A percentile compares a stretch with the other conserved stretches of the same genome.
phyloP scores from a whole-genome alignment of 352 stramenopile genomes.

The Pythium aristosporum region DNA sequence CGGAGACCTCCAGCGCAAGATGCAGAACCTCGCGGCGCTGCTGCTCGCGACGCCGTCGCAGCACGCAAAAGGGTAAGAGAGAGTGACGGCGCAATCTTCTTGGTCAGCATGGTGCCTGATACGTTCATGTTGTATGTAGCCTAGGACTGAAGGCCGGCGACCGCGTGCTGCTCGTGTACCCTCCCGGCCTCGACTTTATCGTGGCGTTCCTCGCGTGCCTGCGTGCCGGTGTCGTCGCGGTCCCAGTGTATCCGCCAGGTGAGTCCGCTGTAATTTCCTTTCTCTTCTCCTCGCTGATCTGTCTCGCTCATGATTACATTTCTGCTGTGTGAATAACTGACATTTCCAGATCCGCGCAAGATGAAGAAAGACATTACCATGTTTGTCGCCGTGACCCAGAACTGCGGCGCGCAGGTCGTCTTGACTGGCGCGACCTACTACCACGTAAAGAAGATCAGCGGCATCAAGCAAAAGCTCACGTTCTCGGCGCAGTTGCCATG shows the following conservation, averaged over 20 bases:
- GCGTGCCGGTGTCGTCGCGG: slow-evolving; percentile 90
- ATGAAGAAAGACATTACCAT: slow-evolving; percentile 95
- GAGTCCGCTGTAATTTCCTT: background rate
- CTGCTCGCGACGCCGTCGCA: slow-evolving; percentile 47
- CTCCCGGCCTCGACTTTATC: slow-evolving; percentile 97
- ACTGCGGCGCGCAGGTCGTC: slow-evolving; percentile 88
- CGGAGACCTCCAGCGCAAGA: slow-evolving; percentile 56
- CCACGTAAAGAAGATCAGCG: slow-evolving; percentile 91
- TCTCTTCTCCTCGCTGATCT: background rate
- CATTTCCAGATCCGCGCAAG: slow-evolving; percentile 85
- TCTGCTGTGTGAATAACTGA: too few species aligned
- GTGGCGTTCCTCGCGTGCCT: slow-evolving; percentile 97
- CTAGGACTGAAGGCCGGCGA: slow-evolving; percentile 66
- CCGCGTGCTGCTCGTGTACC: slow-evolving; percentile 95
- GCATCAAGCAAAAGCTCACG: slow-evolving; percentile 81
- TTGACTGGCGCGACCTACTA: slow-evolving; percentile 95
- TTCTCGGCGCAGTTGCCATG: slow-evolving; percentile 62
- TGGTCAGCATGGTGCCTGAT: too few species aligned
- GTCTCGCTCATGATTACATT: background rate
- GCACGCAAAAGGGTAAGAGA: slow-evolving; percentile 61
- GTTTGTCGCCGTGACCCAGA: slow-evolving; percentile 94
- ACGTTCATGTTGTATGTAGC: slow-evolving; percentile 32
- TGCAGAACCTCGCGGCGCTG: slow-evolving; percentile 69
- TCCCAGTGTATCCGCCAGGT: slow-evolving; percentile 88
- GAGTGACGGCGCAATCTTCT: background rate